These are phyloP conservation scores for Pyricularia pennisetigena DNA, from an alignment of 2,329 filamentous ascomycete genomes.

Conservation along the genomic window DNA sequence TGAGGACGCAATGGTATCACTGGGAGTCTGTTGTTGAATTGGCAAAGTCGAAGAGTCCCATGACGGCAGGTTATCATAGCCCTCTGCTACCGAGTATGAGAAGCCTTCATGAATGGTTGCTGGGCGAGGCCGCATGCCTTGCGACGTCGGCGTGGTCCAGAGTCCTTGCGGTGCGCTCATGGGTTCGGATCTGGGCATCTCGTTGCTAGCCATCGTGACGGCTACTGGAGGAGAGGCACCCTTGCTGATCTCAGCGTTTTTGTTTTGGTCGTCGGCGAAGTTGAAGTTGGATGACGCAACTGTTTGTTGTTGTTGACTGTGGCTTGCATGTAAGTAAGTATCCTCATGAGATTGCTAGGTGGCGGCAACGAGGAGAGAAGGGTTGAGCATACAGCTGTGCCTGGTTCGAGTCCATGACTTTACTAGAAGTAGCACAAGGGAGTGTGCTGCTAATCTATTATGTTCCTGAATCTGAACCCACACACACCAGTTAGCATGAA, in stretches of 20 bases:
- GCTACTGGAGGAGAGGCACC: constrained; percentile 31
- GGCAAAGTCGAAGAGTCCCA: constrained; percentile 49
- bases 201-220: constrained; percentile 40
- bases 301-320: constrained; percentile 33
- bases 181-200: constrained; percentile 38
- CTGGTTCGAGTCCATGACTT: constrained; percentile 40
- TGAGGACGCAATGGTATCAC: constrained; percentile 35
- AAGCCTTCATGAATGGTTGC: constrained; percentile 53
- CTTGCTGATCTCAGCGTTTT: constrained; percentile 18
- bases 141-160: constrained; percentile 46
- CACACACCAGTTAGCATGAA: constrained; percentile 28
- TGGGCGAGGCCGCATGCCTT: constrained; percentile 40
- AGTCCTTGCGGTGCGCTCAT: constrained; percentile 33
- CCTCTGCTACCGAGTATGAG: constrained; percentile 46
- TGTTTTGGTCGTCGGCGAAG: background rate
- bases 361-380: constrained; percentile 11
- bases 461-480: constrained; percentile 23
- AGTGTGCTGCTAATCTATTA: constrained; percentile 26
- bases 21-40: constrained; percentile 36
- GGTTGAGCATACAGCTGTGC: constrained; percentile 36
- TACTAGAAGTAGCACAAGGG: constrained; percentile 20
- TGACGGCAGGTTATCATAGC: constrained; percentile 39
- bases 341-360: background rate
- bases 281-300: constrained; percentile 19
- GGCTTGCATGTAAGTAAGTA: background rate